Conservation (phyloP, 2,329 filamentous ascomycete genomes). For the Trichoderma simmonsii region DNA sequence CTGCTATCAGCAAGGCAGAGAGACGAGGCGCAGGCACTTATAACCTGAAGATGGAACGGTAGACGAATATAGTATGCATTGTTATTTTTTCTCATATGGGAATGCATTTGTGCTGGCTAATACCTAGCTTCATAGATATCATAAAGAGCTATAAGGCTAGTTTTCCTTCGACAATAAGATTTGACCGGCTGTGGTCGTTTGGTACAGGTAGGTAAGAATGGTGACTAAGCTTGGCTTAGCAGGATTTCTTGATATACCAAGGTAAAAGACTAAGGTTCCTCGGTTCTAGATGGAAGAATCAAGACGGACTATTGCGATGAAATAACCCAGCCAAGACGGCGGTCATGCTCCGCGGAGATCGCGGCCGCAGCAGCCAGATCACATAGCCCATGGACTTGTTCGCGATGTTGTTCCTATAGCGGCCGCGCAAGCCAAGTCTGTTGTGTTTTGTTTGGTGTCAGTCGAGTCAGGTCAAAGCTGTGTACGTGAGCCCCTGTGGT, state of each 20-base stretch:
- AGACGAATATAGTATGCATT: neutral
- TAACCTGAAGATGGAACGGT: neutral
- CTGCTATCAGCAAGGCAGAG: neutral
- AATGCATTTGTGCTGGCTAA: neutral
- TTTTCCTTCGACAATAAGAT: neutral
- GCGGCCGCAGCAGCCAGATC: neutral
- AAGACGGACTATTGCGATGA: neutral
- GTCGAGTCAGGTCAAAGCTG: neutral
- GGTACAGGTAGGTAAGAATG: neutral
- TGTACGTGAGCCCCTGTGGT: neutral
- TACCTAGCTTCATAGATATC: neutral
- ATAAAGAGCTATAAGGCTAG: neutral
- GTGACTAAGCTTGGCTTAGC: neutral
- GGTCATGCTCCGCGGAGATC: neutral
- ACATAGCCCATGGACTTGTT: neutral
- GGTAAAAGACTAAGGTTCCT: neutral
- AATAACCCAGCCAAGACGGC: neutral
- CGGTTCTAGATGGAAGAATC: neutral
- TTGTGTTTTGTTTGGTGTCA: neutral
- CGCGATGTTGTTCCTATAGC: neutral
- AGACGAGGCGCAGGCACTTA: neutral
- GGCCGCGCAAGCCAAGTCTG: neutral
- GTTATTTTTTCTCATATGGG: neutral
- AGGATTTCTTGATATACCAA: neutral
- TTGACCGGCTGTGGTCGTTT: neutral